Evolutionary conservation across 352 stramenopile genomes (phyloP).

Genomic region (Thalassiosira ordinaria): DNA sequence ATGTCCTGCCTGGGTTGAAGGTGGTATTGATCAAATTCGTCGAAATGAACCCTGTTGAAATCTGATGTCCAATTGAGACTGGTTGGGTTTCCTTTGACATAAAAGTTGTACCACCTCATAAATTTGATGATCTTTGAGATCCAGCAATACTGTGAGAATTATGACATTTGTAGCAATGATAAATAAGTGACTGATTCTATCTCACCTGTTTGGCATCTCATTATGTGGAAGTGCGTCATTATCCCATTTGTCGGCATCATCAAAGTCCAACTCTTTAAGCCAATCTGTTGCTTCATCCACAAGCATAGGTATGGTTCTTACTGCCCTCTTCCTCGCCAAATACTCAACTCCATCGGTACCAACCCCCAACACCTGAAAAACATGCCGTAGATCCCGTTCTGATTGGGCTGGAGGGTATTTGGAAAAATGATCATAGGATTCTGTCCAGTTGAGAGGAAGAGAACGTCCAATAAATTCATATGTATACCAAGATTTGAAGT

Average conservation of each 20-base stretch:
- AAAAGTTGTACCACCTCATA: background rate
- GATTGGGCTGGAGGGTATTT: background rate
- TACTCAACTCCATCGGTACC: no score
- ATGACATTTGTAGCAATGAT: no score
- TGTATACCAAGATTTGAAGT: background rate
- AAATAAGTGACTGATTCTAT: no score
- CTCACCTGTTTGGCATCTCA: no score
- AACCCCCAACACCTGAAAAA: background rate
- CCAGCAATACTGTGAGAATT: no score
- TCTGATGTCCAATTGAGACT: background rate
- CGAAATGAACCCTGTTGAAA: background rate
- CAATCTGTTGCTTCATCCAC: no score
- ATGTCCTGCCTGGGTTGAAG: background rate
- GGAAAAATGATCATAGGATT: background rate
- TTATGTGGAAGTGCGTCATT: no score
- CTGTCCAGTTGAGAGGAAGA: background rate
- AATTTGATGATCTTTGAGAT: no score
- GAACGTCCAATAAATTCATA: constrained; percentile 3
- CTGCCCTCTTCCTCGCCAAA: no score
- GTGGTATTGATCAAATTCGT: background rate
- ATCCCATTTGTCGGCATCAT: no score
- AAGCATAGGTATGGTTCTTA: background rate
- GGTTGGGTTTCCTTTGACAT: background rate
- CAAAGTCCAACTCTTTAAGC: no score
- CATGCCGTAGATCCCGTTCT: background rate